phyloP scores from a whole-genome alignment of 495 filamentous ascomycete genomes.

The Wilcoxina mikolae region DNA sequence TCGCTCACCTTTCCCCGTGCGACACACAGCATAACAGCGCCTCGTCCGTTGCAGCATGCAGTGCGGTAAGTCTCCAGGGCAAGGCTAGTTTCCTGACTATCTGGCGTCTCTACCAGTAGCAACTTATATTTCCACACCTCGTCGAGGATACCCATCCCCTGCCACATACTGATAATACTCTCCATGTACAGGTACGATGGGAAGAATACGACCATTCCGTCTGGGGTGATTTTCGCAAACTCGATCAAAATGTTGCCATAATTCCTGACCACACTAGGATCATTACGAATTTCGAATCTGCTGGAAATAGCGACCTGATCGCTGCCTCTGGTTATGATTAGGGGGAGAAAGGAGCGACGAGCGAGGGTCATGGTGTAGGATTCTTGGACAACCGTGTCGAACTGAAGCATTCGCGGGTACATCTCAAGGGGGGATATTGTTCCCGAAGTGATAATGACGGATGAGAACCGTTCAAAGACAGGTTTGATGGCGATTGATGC shows the following conservation, averaged over 20 bases:
- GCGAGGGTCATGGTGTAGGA: constrained; percentile 96
- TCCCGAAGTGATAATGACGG: constrained; percentile 96
- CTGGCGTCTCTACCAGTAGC: constrained; percentile 93
- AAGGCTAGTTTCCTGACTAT: constrained; percentile 89
- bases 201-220: constrained; percentile 98
- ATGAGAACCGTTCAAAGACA: constrained; percentile 91
- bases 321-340: constrained; percentile 90
- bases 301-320: constrained; percentile 87
- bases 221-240: constrained; percentile 85
- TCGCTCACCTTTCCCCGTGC: constrained; percentile 94
- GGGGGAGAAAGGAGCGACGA: constrained; percentile 84
- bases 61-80: constrained; percentile 94
- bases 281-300: constrained; percentile 85
- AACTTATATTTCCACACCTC: constrained; percentile 99
- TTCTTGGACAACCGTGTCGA: constrained; percentile 79
- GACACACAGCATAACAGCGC: constrained; percentile 84
- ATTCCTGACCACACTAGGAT: constrained; percentile 85
- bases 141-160: constrained; percentile 92
- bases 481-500: constrained; percentile 97
- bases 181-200: constrained; percentile 99
- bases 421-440: constrained; percentile 95
- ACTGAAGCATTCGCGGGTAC: constrained; percentile 98
- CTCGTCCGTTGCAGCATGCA: constrained; percentile 90
- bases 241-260: constrained; percentile 87
- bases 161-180: constrained; percentile 96